Conservation (phyloP, 2,329 filamentous ascomycete species). For the Phaeosphaeria sp. region DNA sequence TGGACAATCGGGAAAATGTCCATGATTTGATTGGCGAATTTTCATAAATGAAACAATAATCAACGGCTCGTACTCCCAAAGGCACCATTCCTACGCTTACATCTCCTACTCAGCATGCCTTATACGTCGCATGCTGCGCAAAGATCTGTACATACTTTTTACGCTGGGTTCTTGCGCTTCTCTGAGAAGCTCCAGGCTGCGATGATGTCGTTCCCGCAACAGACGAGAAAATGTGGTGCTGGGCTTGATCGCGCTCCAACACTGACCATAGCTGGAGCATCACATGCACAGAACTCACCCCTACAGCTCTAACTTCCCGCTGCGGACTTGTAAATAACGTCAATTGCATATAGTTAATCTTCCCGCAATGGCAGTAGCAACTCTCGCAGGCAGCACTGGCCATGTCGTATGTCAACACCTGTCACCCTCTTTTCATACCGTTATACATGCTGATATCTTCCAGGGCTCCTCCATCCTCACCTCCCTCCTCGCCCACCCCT, state of each 20-base stretch:
- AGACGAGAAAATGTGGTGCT: background rate
- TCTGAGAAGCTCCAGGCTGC: background rate
- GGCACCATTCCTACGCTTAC: too few species aligned
- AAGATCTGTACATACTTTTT: too few species aligned
- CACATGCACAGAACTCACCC: background rate
- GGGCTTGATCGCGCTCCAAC: background rate
- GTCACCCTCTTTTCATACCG: background rate
- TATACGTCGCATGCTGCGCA: background rate
- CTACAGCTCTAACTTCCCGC: background rate
- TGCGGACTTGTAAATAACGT: background rate
- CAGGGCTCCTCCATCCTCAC: conserved; percentile 77
- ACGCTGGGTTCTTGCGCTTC: background rate
- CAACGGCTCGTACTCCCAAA: too few species aligned
- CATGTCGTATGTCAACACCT: conserved; percentile 55
- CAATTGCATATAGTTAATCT: background rate
- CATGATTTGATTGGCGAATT: too few species aligned
- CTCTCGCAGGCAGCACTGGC: conserved; percentile 70
- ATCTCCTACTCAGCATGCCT: background rate
- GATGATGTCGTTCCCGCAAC: background rate
- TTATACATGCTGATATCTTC: background rate
- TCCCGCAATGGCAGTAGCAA: conserved; percentile 61
- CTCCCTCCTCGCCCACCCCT: conserved; percentile 62
- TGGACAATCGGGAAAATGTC: too few species aligned
- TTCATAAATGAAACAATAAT: too few species aligned
- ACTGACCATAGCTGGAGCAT: background rate